A percentile compares a stretch with the other conserved stretches of the same genome.
phyloP scores from a whole-genome alignment of 2,329 filamentous ascomycete genomes.

The Trichoderma simmonsii region DNA sequence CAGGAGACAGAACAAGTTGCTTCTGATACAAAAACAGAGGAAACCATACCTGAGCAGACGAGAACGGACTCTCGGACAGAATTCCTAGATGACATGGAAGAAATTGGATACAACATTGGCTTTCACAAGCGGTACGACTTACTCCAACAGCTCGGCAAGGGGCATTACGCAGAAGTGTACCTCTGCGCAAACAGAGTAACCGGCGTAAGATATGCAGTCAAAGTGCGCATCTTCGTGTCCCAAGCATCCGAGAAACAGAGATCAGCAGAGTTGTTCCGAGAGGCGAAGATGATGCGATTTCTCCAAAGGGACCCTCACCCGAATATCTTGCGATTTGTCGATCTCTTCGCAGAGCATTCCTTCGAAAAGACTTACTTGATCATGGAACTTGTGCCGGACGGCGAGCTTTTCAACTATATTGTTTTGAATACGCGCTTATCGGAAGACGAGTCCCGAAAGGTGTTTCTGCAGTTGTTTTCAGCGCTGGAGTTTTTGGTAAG shows the following conservation, averaged over 20 bases:
- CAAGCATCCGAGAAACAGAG: background rate
- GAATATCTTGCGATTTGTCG: background rate
- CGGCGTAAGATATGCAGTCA: slow-evolving; percentile 77
- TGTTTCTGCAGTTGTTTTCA: slow-evolving; percentile 82
- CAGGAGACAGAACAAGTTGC: background rate
- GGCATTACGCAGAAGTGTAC: slow-evolving; percentile 77
- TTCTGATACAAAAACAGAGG: background rate
- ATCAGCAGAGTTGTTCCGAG: background rate
- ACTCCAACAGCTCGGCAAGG: slow-evolving; percentile 75
- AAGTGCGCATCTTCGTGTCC: slow-evolving; percentile 51
- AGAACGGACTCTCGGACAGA: background rate
- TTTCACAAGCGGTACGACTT: slow-evolving; percentile 56
- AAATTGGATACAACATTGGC: background rate
- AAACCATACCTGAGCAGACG: too few species aligned
- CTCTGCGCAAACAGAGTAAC: slow-evolving; percentile 74
- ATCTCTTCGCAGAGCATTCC: slow-evolving; percentile 37
- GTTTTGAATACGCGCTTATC: slow-evolving; percentile 77
- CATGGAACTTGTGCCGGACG: slow-evolving; percentile 78
- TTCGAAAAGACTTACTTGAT: slow-evolving; percentile 83
- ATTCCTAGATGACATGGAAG: background rate
- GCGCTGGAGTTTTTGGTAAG: slow-evolving; percentile 83
- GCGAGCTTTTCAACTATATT: slow-evolving; percentile 89
- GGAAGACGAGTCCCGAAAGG: slow-evolving; percentile 72
- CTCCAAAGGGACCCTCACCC: background rate
- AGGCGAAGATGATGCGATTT: background rate